phyloP scores from a whole-genome alignment of 2,329 filamentous ascomycete species.

The Pseudogymnoascus sp. region DNA sequence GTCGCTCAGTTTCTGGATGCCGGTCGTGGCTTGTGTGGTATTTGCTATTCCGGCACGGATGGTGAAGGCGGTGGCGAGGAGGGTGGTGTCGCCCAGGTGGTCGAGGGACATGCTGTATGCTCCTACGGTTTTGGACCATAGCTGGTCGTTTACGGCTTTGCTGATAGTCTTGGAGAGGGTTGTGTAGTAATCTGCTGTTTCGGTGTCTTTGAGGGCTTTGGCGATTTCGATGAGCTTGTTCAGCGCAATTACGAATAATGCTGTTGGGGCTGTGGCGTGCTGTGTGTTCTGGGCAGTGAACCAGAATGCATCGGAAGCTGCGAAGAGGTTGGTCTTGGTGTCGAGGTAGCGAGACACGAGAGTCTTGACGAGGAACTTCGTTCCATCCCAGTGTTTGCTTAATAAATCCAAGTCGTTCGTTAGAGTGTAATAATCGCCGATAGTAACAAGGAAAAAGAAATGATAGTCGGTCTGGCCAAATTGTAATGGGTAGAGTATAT shows the following conservation, averaged over 20 bases:
- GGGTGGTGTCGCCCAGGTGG: constrained; percentile 27
- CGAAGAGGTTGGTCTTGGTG: neutral
- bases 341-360: neutral
- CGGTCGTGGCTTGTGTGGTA: constrained; percentile 23
- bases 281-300: neutral
- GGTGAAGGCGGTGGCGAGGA: constrained; percentile 28
- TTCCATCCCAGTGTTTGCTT: neutral
- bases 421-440: neutral
- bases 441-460: constrained; percentile 1
- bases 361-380: neutral
- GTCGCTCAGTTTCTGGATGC: constrained; percentile 26
- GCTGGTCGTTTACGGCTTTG: constrained; percentile 25
- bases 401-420: constrained; percentile 1
- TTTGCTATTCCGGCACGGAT: constrained; percentile 31
- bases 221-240: constrained; percentile 25
- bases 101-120: constrained; percentile 26
- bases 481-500: constrained; percentile 8
- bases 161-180: constrained; percentile 19
- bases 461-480: constrained; percentile 7
- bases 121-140: constrained; percentile 29
- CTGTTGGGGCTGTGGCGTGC: neutral
- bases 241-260: constrained; percentile 17
- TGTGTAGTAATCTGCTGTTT: constrained; percentile 21
- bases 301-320: neutral
- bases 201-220: constrained; percentile 25